These are phyloP conservation scores for Firmiana major DNA, from an alignment of 345 rosid species.

Conservation along the genomic window DNA sequence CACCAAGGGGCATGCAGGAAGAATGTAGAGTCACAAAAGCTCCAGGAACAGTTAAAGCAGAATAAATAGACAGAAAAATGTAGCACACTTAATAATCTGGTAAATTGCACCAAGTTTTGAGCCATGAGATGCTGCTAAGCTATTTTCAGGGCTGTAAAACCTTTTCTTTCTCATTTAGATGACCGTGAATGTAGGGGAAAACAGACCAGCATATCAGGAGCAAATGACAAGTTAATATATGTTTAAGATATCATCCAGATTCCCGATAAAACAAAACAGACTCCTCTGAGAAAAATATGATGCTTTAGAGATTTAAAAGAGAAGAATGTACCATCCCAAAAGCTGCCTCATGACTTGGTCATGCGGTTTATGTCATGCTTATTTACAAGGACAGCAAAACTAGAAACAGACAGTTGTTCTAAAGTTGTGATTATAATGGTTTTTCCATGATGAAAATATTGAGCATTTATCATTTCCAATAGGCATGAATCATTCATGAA, in stretches of 20 bases:
- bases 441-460: not conserved
- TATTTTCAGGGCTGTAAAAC: not conserved
- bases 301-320: not conserved
- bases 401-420: not conserved
- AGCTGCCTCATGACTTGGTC: not conserved
- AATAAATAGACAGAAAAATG: not conserved
- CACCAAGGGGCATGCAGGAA: not conserved
- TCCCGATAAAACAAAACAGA: not conserved
- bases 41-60: not conserved
- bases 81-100: not conserved
- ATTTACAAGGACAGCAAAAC: not conserved
- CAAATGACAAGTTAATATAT: not conserved
- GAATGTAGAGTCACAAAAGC: not conserved
- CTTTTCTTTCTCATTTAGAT: not conserved
- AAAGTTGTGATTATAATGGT: not conserved
- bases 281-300: not conserved
- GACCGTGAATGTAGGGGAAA: not conserved
- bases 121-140: not conserved
- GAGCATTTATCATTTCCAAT: not conserved
- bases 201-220: not conserved
- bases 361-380: not conserved
- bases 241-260: not conserved
- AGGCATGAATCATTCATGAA: not conserved
- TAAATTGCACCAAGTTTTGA: not conserved
- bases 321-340: not conserved